Evolutionary conservation across 1,284 basidiomycete species (phyloP).

Genomic region (Wolfiporia cocos): DNA sequence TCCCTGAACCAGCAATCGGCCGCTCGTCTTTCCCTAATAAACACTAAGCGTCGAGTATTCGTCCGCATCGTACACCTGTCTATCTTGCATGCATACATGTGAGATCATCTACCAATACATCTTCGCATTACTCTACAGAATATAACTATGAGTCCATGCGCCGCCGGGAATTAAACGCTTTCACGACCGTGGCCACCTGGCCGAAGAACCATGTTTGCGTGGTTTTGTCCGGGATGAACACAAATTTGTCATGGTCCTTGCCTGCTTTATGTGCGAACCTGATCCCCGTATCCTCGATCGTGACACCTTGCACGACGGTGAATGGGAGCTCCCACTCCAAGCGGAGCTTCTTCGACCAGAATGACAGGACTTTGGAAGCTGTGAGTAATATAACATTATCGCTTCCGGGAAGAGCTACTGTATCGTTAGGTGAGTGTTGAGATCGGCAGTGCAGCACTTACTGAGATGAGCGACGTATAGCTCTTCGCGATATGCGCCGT

Average conservation of each 20-base stretch:
- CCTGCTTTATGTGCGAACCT: slow-evolving; percentile 74
- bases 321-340: slow-evolving; percentile 94
- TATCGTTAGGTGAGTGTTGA: slow-evolving; percentile 3
- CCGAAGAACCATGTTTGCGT: slow-evolving; percentile 77
- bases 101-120: slow-evolving; percentile 11
- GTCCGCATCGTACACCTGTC: slow-evolving; percentile 7
- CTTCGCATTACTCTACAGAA: slow-evolving; percentile 1
- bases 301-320: slow-evolving; percentile 82
- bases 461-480: slow-evolving; percentile 91
- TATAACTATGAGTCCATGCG: slow-evolving; percentile 52
- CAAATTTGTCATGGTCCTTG: slow-evolving; percentile 66
- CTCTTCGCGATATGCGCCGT: slow-evolving; percentile 82
- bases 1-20: no score
- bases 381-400: slow-evolving; percentile 87
- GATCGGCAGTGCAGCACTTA: slow-evolving; percentile 32
- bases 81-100: no score
- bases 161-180: slow-evolving; percentile 63
- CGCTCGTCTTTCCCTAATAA: no score
- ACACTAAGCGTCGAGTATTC: no score
- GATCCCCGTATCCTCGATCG: slow-evolving; percentile 86
- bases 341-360: slow-evolving; percentile 81
- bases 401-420: slow-evolving; percentile 68
- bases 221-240: slow-evolving; percentile 68
- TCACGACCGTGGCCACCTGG: slow-evolving; percentile 68
- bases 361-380: slow-evolving; percentile 71